Evolutionary conservation across 306 rosid genomes (phyloP).

Genomic region (Mucuna pruriens): DNA sequence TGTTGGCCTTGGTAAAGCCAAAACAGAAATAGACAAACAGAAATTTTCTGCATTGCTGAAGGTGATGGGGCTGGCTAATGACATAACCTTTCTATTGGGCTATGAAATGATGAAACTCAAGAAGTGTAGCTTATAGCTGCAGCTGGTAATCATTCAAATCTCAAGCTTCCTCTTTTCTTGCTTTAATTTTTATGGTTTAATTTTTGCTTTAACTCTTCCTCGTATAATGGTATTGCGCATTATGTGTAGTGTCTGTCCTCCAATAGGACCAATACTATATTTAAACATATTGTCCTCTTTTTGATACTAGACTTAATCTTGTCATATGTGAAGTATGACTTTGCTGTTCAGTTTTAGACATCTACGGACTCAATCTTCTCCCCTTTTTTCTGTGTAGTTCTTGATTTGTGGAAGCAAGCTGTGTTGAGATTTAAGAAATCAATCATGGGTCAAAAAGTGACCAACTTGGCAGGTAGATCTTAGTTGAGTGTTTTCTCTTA

Average conservation of each 20-base stretch:
- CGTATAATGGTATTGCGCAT: neutral
- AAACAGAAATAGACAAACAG: constrained; percentile 44
- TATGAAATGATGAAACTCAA: constrained; percentile 46
- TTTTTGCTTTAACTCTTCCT: neutral
- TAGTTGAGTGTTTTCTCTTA: constrained; percentile 36
- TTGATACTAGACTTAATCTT: neutral
- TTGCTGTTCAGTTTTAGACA: neutral
- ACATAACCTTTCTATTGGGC: constrained; percentile 49
- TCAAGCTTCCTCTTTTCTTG: neutral
- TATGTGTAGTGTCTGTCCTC: neutral
- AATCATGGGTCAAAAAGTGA: neutral
- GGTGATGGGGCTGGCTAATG: constrained; percentile 51
- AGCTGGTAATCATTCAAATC: constrained; percentile 52
- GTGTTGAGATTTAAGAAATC: constrained; percentile 40
- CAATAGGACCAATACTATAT: neutral
- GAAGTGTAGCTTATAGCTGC: constrained; percentile 40
- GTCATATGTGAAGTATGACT: neutral
- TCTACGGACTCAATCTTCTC: neutral
- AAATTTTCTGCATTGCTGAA: constrained; percentile 44
- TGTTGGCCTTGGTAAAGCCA: constrained; percentile 38
- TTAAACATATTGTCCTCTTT: neutral
- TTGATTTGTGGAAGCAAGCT: constrained; percentile 26
- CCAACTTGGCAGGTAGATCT: constrained; percentile 24
- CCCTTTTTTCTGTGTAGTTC: constrained; percentile 21
- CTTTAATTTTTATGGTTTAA: neutral